Percentiles rank a stretch among this genome's conserved stretches.
These are phyloP conservation scores for Pontederia paniculata DNA, from an alignment of 176 grass and related monocot genomes.

Conservation along the genomic window DNA sequence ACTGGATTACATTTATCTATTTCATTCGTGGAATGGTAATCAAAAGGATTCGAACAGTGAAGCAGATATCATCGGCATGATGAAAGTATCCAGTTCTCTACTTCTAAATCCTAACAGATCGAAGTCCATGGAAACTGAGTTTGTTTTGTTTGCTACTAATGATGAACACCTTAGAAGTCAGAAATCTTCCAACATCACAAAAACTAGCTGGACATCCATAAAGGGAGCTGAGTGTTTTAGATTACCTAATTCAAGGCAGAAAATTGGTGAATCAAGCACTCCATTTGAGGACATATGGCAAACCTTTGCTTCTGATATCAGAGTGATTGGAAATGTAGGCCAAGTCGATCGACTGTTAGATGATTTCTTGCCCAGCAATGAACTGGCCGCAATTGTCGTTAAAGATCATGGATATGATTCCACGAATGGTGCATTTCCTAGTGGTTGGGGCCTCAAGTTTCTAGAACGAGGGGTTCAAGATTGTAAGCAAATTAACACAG, in stretches of 20 bases:
- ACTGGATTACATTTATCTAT: constrained; percentile 29
- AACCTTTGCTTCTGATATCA: background rate
- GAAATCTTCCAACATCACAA: background rate
- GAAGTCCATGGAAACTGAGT: constrained; percentile 25
- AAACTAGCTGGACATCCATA: background rate
- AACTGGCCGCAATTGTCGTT: constrained; percentile 28
- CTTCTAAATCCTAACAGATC: constrained; percentile 12
- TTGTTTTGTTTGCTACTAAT: constrained; percentile 23
- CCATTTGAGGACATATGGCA: background rate
- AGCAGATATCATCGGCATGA: constrained; percentile 19
- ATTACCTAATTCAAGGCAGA: constrained; percentile 7
- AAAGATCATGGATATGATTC: constrained; percentile 12
- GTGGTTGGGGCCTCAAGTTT: constrained; percentile 46
- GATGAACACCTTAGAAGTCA: background rate
- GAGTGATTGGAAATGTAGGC: constrained; percentile 17
- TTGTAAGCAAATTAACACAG: constrained; percentile 5
- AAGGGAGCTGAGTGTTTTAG: constrained; percentile 20
- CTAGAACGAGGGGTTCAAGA: constrained; percentile 10
- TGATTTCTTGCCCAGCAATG: constrained; percentile 22
- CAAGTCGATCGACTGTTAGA: constrained; percentile 12
- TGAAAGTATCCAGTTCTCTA: constrained; percentile 34
- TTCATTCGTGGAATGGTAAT: constrained; percentile 15
- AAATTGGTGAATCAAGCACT: constrained; percentile 4
- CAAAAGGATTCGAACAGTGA: background rate
- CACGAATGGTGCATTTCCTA: constrained; percentile 7